Base-by-base conservation (phyloP, 2,329 filamentous ascomycete genomes). In the Pyrenophora teres region DNA sequence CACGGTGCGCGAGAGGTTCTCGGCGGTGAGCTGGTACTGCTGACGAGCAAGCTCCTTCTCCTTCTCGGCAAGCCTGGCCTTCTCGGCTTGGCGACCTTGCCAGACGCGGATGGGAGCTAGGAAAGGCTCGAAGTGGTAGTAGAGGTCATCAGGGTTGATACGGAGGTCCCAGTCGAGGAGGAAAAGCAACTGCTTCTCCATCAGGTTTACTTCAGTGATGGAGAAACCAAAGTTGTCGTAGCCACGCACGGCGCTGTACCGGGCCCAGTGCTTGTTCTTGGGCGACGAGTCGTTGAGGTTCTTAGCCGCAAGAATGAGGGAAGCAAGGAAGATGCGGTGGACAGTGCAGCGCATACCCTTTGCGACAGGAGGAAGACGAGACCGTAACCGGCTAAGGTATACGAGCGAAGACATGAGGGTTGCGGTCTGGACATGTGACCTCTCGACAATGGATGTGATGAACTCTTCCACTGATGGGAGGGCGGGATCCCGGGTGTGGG, bases 221-320 rank as follows among this genome's bases (percentile, higher is more conserved):
- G 87, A 93, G 81, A 99, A 97, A 65, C 92, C 90, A 69, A 97
- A 99, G 69, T 81, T 84, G 9, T 86, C 85, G 73, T 81, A 88
- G 46, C 83, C 85, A 57, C 81, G 82, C 64, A 96, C 87, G 67
- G 87, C 79, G 54, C 89, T 96, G 81, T 97, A 99, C 68, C 87
- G 88, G 60, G 94, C 92, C 94, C 94, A 99, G 82, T 99, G 94
- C 86, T 97, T 97, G 85, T 99, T 99, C 87, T 97, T 97, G 58
- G 94, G 94, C 10, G 92, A 97, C 56, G 92, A 96, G 81, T 97
- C 94, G 75, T 99, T 97, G 64, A 97, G 84, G 76, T 97, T 97
- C 86, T 99, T 99, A 65, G 94, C 93, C 1, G 94, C 87, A 42
- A 87, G 79, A 70, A 94, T 94, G 62, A 93, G 86, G 13, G 89